Conservation (phyloP, 1,284 basidiomycete species). For the Trichosporon sp. region DNA sequence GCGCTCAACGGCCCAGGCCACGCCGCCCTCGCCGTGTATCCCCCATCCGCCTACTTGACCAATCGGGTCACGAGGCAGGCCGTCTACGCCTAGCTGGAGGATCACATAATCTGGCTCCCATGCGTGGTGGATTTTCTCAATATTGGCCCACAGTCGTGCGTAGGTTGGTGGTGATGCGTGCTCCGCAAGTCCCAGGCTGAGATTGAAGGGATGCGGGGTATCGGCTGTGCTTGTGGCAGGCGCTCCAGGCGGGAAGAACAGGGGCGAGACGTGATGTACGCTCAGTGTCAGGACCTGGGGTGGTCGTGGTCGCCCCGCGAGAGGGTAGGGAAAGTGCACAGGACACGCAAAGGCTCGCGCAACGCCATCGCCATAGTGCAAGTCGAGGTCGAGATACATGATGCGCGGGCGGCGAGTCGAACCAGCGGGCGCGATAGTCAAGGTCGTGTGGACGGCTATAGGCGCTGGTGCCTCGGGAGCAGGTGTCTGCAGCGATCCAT, state of each 20-base stretch:
- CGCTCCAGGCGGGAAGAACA: conserved; percentile 66
- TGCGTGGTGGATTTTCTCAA: conserved; percentile 59
- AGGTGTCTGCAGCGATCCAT: no score
- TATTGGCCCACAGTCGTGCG: conserved; percentile 56
- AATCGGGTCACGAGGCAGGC: conserved; percentile 72
- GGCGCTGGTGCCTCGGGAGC: no score
- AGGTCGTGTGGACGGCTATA: no score
- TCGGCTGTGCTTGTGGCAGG: conserved; percentile 47
- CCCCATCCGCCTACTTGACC: conserved; percentile 67
- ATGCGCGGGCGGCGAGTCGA: conserved; percentile 54
- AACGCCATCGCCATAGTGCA: conserved; percentile 81
- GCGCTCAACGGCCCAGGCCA: conserved; percentile 65
- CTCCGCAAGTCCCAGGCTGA: conserved; percentile 64
- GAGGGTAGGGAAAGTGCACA: conserved; percentile 14
- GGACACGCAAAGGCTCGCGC: conserved; percentile 63
- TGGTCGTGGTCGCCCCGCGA: conserved; percentile 45
- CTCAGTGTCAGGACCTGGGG: conserved; percentile 66
- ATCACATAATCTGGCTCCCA: conserved; percentile 74
- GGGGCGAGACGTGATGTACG: conserved; percentile 70
- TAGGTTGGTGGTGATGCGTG: conserved; percentile 64
- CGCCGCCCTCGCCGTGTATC: conserved; percentile 58
- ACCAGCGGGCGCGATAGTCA: conserved; percentile 9
- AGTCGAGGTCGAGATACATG: conserved; percentile 85
- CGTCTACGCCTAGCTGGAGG: conserved; percentile 81
- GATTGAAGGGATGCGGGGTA: conserved; percentile 62